Conservation (phyloP, 345 rosid species). For the Citrus maxima region DNA sequence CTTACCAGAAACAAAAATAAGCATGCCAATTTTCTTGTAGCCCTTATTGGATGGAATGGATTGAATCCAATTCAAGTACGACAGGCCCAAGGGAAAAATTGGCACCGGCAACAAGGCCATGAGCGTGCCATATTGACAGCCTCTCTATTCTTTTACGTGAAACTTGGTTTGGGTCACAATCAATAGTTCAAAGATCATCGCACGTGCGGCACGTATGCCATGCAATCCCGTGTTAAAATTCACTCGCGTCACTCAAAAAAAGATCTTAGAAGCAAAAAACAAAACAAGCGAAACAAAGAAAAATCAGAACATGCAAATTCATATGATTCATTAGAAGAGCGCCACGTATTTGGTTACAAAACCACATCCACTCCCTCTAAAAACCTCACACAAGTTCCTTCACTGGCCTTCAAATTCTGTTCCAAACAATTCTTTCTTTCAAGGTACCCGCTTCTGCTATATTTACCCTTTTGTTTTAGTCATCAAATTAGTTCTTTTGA, state of each 20-base stretch:
- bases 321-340: slow-evolving; percentile 26
- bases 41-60: too few species aligned
- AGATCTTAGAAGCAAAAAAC: background rate
- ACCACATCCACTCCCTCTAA: slow-evolving; percentile 52
- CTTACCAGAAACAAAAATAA: too few species aligned
- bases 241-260: too few species aligned
- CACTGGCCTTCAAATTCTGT: background rate
- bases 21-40: too few species aligned
- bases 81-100: background rate
- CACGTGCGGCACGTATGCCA: too few species aligned
- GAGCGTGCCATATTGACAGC: background rate
- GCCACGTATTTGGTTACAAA: slow-evolving; percentile 50
- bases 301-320: slow-evolving; percentile 7
- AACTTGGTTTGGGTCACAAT: background rate
- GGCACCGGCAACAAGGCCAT: background rate
- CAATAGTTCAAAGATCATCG: background rate
- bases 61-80: too few species aligned
- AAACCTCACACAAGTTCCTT: slow-evolving; percentile 3
- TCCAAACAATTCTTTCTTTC: background rate
- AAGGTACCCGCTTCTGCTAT: slow-evolving; percentile 9
- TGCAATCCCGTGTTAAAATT: background rate
- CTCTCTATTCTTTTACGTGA: background rate
- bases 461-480: background rate
- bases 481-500: background rate
- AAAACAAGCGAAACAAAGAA: background rate